A percentile compares a stretch with the other conserved stretches of the same genome.
These are phyloP conservation scores for Scheffersomyces cryptocercus DNA, from an alignment of 1,139 yeast species.

Conservation along the genomic window DNA sequence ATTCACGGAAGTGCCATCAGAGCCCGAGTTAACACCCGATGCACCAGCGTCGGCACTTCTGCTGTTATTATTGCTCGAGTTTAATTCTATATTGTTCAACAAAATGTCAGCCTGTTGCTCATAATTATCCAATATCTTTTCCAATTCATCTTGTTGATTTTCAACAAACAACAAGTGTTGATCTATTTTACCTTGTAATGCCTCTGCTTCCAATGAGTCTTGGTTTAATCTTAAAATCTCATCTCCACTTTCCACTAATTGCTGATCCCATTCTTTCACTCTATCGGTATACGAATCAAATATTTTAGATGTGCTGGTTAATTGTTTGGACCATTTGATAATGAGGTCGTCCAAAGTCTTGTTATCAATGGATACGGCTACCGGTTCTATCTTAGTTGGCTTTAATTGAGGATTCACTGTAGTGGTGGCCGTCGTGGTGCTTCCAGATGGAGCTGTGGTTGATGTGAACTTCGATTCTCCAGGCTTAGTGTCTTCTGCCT, in stretches of 20 bases:
- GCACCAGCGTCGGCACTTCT: constrained; percentile 8
- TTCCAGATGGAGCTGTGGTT: constrained; percentile 6
- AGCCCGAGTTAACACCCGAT: constrained; percentile 10
- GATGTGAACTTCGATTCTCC: constrained; percentile 13
- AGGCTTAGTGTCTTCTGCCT: neutral
- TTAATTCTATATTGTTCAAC: constrained; percentile 43
- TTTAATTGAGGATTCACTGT: constrained; percentile 33
- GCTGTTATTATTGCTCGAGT: constrained; percentile 11
- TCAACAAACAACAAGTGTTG: constrained; percentile 85
- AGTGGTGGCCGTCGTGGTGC: constrained; percentile 16
- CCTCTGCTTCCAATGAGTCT: constrained; percentile 81
- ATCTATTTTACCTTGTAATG: constrained; percentile 80
- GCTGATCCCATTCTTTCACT: constrained; percentile 82
- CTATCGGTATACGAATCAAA: constrained; percentile 78
- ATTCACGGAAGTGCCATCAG: constrained; percentile 6
- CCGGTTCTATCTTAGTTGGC: constrained; percentile 57
- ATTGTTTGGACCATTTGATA: constrained; percentile 88
- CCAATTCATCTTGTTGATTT: constrained; percentile 91
- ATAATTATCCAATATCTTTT: constrained; percentile 75
- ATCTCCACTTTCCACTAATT: constrained; percentile 81
- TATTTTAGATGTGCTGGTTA: constrained; percentile 68
- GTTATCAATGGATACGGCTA: constrained; percentile 80
- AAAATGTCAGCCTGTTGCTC: constrained; percentile 79
- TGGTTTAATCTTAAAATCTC: constrained; percentile 77
- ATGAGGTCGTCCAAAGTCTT: constrained; percentile 91